Base-by-base conservation (phyloP, 305 asterid genomes). In the Fraxinus ornus region DNA sequence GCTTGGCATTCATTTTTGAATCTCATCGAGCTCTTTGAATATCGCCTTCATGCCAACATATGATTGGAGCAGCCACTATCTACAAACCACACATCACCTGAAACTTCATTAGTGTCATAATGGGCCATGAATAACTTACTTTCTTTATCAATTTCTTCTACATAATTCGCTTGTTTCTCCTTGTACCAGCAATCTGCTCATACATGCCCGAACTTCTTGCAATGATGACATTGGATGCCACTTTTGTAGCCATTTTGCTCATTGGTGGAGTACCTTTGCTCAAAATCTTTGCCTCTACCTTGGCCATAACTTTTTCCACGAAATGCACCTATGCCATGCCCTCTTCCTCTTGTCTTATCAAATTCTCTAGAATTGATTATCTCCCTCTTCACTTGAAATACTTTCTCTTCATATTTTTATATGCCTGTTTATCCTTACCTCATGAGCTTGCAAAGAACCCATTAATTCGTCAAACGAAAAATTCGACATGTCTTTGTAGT, bases 21-120 rank as follows among this genome's bases (percentile, higher is more conserved):
- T 37, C 74, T 83, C 81, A 79, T 79, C 83, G 13, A 83, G 36
- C 10, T 79, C 78, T 6, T 41, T 7, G 41, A 60, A 83, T 17
- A 83, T 2, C 2, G 66, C 21, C 24, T 64, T 47, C 10, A 8
- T 21, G 7, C 81, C 47, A 44, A 41, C 76, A 82, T 75, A 55
- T 82, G 81, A 22, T 82, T 85, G 3, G 79, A 82, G 15, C 77
- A 84, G 6, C 78, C 78, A 13, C 52, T 77, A 1, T 57, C 83
- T 5, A 84, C 6, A 68, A 71, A 84, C 55, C 78, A 84, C 6
- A 84, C 9, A 41, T 74, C 74, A 6, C 19, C 32, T 7, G 19
- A 0, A 13, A 2, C 32, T 7, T 55, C 5, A 5, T 13, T 3
- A 28, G n/a, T 8, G 26, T 36, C 30, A 52, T 1, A 13, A 32